A percentile compares a stretch with the other conserved stretches of the same genome.
phyloP scores from a whole-genome alignment of 768 basidiomycete genomes.

The Termitomyces sp. region DNA sequence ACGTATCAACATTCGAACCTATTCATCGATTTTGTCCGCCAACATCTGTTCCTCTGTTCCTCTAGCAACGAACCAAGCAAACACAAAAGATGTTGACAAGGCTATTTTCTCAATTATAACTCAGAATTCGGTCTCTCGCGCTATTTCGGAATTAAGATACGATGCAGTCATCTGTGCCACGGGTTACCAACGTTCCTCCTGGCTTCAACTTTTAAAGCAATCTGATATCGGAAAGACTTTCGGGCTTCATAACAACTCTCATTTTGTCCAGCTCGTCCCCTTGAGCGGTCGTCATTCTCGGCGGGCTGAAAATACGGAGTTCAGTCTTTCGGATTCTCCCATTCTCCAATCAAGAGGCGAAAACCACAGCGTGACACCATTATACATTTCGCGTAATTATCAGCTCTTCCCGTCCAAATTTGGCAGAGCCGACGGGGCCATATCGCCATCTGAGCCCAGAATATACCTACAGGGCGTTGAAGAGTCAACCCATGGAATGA shows the following conservation, averaged over 20 bases:
- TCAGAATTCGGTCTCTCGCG: conserved; percentile 30
- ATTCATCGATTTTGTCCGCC: conserved; percentile 30
- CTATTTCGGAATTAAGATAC: conserved; percentile 27
- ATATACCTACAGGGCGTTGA: conserved; percentile 32
- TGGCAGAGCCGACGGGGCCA: conserved; percentile 1
- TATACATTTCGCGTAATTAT: conserved; percentile 36
- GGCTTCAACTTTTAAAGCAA: conserved; percentile 34
- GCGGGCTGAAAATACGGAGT: conserved; percentile 12
- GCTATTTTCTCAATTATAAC: conserved; percentile 19
- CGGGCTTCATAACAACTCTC: conserved; percentile 21
- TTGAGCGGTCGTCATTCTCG: conserved; percentile 1
- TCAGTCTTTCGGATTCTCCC: conserved; percentile 4
- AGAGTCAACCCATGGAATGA: conserved; percentile 33
- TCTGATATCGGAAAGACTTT: conserved; percentile 33
- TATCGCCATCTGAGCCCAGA: conserved; percentile 15
- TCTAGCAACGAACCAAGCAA: not conserved
- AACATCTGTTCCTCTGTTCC: conserved; percentile 6
- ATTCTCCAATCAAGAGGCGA: conserved; percentile 10
- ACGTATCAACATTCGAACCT: conserved; percentile 30
- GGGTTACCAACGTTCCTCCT: conserved; percentile 45
- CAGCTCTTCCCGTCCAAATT: conserved; percentile 27
- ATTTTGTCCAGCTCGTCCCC: conserved; percentile 21
- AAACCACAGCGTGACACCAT: conserved; percentile 11
- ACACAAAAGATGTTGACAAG: not conserved
- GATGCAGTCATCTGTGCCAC: conserved; percentile 48